These are phyloP conservation scores for Taxillus chinensis DNA, from an alignment of 164 flowering plant genomes.

Conservation along the genomic window DNA sequence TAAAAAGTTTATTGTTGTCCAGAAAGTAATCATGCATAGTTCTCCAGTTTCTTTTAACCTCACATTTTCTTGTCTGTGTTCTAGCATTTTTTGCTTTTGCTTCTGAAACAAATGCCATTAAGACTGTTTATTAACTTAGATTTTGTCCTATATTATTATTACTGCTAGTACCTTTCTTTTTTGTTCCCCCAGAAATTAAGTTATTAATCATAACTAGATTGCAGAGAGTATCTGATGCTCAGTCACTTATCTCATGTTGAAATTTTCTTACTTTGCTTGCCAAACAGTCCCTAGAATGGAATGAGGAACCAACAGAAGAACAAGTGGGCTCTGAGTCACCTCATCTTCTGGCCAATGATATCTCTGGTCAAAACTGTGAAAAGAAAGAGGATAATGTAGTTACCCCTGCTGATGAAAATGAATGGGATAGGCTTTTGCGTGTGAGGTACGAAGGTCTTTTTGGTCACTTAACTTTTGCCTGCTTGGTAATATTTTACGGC, in stretches of 20 bases:
- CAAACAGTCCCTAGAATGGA: slow-evolving; percentile 82
- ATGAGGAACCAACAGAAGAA: slow-evolving; percentile 80
- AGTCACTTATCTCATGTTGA: neutral
- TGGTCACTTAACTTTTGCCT: neutral
- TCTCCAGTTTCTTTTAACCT: too few species aligned
- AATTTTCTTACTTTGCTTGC: neutral
- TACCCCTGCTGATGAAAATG: slow-evolving; percentile 68
- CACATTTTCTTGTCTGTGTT: too few species aligned
- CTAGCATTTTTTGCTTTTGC: too few species aligned
- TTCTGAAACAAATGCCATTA: too few species aligned
- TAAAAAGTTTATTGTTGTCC: too few species aligned
- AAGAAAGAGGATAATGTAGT: slow-evolving; percentile 47
- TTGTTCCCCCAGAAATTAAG: neutral
- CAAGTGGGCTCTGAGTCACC: slow-evolving; percentile 48
- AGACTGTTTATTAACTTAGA: too few species aligned
- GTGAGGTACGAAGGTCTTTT: slow-evolving; percentile 41
- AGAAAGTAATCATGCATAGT: too few species aligned
- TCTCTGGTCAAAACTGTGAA: slow-evolving; percentile 36
- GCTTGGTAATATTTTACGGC: too few species aligned
- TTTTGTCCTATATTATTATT: too few species aligned
- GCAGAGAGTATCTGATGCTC: neutral
- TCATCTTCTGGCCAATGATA: slow-evolving; percentile 32
- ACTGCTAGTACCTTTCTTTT: neutral
- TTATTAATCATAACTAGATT: neutral
- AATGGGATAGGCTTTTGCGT: slow-evolving; percentile 94